A percentile compares a stretch with the other conserved stretches of the same genome.
Evolutionary conservation across 257 asterid genomes (phyloP).

Genomic region (Fraxinus cuspidata): DNA sequence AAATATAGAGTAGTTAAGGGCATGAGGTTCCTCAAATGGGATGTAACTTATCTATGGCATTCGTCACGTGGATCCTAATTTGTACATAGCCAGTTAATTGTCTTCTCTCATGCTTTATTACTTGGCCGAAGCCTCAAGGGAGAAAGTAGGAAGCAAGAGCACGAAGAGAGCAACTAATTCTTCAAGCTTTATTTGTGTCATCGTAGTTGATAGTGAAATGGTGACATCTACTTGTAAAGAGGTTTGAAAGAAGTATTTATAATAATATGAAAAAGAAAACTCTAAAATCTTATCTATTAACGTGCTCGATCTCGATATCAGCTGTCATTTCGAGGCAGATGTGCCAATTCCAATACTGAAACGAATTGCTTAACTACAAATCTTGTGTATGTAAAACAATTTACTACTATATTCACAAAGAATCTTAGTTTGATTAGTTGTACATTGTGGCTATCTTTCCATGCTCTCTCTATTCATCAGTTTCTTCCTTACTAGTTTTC

Average conservation of each 20-base stretch:
- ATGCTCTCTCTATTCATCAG: conserved; percentile 36
- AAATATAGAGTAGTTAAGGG: too few relatives aligned
- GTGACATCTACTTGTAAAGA: too few relatives aligned
- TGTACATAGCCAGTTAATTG: neutral
- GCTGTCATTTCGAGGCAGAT: neutral
- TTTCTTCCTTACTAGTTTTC: conserved; percentile 32
- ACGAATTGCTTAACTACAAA: neutral
- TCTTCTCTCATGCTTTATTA: neutral
- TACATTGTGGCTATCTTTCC: conserved; percentile 42
- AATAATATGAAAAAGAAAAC: neutral
- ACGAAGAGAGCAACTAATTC: neutral
- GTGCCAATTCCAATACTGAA: neutral
- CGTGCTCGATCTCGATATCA: neutral
- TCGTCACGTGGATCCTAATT: too few relatives aligned
- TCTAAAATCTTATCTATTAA: neutral
- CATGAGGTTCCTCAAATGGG: too few relatives aligned
- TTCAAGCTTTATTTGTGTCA: too few relatives aligned
- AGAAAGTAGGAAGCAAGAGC: neutral
- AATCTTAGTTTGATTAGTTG: too few relatives aligned
- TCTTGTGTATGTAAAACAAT: neutral
- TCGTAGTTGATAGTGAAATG: too few relatives aligned
- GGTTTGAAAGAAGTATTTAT: too few relatives aligned
- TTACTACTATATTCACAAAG: neutral
- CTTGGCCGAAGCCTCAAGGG: neutral
- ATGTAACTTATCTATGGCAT: too few relatives aligned